phyloP scores from a whole-genome alignment of 2,329 filamentous ascomycete genomes.

The Botrytis elliptica region DNA sequence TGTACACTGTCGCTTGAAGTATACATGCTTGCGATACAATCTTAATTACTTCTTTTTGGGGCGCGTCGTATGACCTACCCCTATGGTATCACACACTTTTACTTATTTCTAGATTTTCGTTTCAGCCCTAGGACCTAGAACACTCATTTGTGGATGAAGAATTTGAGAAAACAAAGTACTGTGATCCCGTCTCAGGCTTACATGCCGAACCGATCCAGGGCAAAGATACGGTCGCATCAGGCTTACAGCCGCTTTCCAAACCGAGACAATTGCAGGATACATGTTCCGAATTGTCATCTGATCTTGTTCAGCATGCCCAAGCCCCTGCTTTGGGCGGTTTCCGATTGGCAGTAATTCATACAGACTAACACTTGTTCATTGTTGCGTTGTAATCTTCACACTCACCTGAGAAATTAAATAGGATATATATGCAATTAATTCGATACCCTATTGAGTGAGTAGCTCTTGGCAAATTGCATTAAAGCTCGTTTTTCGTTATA shows the following conservation, averaged over 20 bases:
- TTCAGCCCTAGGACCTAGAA: conserved; percentile 9
- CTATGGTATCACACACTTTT: neutral
- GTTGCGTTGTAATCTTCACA: neutral
- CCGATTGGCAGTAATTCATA: conserved; percentile 1
- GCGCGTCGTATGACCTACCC: neutral
- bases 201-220: conserved; percentile 1
- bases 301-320: neutral
- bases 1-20: neutral
- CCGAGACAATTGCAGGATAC: neutral
- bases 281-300: neutral
- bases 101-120: neutral
- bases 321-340: neutral
- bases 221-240: neutral
- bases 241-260: neutral
- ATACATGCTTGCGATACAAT: neutral
- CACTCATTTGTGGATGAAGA: neutral
- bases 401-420: neutral
- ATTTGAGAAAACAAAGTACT: neutral
- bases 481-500: neutral
- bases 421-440: neutral
- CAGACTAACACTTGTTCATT: neutral
- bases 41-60: neutral
- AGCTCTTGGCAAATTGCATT: neutral
- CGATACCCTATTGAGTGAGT: neutral
- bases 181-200: neutral